These are phyloP conservation scores for Nepenthes gracilis DNA, from an alignment of 148 eudicot species.

Conservation along the genomic window DNA sequence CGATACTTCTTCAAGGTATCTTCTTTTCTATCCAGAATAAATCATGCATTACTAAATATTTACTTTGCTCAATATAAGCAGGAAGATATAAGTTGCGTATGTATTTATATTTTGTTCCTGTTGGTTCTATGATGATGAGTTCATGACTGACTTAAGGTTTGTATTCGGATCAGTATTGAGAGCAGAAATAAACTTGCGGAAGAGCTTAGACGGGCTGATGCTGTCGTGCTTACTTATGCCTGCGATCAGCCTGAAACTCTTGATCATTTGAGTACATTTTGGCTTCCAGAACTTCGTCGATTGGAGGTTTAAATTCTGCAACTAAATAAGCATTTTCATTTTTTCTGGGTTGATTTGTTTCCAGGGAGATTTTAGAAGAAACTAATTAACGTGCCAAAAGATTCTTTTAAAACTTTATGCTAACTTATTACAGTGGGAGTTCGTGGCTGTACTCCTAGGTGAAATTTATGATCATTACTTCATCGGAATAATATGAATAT, in stretches of 20 bases:
- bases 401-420: not conserved
- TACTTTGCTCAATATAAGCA: not conserved
- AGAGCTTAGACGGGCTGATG: conserved; percentile 78
- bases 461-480: too few relatives aligned
- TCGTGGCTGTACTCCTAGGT: too few relatives aligned
- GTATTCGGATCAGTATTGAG: conserved; percentile 34
- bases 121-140: not conserved
- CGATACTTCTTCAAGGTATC: conserved; percentile 75
- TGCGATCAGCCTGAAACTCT: conserved; percentile 80
- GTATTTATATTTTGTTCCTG: too few relatives aligned
- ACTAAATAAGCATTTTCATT: not conserved
- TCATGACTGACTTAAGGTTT: not conserved
- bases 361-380: not conserved
- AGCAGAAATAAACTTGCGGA: conserved; percentile 61
- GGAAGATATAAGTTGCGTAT: not conserved
- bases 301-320: conserved; percentile 44
- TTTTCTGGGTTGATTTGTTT: not conserved
- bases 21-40: not conserved
- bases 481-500: too few relatives aligned
- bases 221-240: conserved; percentile 86
- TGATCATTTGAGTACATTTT: conserved; percentile 67
- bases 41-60: not conserved
- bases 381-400: not conserved
- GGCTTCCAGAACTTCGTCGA: conserved; percentile 92
- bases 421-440: too few relatives aligned